These are phyloP conservation scores for Aspergillus persii DNA, from an alignment of 2,329 filamentous ascomycete species.

Conservation along the genomic window DNA sequence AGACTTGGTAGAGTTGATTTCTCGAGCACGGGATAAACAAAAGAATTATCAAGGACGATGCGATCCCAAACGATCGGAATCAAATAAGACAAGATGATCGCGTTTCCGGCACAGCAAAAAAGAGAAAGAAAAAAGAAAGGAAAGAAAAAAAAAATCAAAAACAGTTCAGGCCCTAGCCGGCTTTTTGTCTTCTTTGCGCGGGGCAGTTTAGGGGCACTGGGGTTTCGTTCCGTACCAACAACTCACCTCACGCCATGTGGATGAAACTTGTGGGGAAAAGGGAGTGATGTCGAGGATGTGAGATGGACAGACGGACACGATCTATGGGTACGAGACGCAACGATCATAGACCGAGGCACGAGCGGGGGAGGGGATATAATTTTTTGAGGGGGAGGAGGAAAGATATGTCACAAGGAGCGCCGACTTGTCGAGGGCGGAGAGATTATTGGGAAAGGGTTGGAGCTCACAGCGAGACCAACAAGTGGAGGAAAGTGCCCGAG, in stretches of 20 bases:
- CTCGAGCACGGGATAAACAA: slow-evolving; percentile 2
- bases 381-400: not conserved
- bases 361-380: not conserved
- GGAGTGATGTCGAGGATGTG: slow-evolving; percentile 6
- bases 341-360: not conserved
- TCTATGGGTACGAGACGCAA: slow-evolving; percentile 4
- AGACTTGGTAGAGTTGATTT: not conserved
- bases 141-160: not conserved
- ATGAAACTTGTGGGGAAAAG: slow-evolving; percentile 24
- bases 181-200: slow-evolving; percentile 10
- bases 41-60: not conserved
- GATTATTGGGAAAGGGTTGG: slow-evolving; percentile 19
- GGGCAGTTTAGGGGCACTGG: slow-evolving; percentile 13
- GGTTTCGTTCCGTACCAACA: slow-evolving; percentile 14
- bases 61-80: not conserved
- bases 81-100: not conserved
- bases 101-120: not conserved
- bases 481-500: slow-evolving; percentile 33
- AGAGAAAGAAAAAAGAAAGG: not conserved
- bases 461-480: slow-evolving; percentile 34
- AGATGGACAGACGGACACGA: slow-evolving; percentile 14
- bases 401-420: slow-evolving; percentile 2
- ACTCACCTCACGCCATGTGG: slow-evolving; percentile 28
- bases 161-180: slow-evolving; percentile 1
- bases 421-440: slow-evolving; percentile 14